Evolutionary conservation across 2,329 filamentous ascomycete genomes (phyloP).

Genomic region (Phialophora expanda): DNA sequence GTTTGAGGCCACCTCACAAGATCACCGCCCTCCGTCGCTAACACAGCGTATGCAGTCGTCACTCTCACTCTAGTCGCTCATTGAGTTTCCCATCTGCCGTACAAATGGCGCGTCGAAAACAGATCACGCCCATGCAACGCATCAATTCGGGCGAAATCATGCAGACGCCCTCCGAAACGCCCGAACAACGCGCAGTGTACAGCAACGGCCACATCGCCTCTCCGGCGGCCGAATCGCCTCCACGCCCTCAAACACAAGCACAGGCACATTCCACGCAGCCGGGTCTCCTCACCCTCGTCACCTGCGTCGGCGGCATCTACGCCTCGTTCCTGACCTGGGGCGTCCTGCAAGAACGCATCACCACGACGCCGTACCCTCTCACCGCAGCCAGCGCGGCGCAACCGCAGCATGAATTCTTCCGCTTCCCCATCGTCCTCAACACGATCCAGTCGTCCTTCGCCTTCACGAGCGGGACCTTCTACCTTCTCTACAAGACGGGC

Average conservation of each 20-base stretch:
- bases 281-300: slow-evolving; percentile 74
- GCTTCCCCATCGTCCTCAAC: slow-evolving; percentile 92
- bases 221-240: neutral
- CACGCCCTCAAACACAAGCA: neutral
- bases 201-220: slow-evolving; percentile 44
- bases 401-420: slow-evolving; percentile 72
- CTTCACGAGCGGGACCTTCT: slow-evolving; percentile 77
- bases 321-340: slow-evolving; percentile 96
- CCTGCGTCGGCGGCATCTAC: slow-evolving; percentile 95
- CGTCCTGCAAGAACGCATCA: slow-evolving; percentile 94
- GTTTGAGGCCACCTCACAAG: slow-evolving; percentile 1
- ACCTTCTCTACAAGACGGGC: slow-evolving; percentile 71
- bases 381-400: slow-evolving; percentile 51
- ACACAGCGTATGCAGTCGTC: neutral
- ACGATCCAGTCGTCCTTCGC: slow-evolving; percentile 93
- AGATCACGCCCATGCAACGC: slow-evolving; percentile 67
- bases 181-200: slow-evolving; percentile 41
- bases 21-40: neutral
- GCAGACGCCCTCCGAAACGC: slow-evolving; percentile 44
- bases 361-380: slow-evolving; percentile 76
- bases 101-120: slow-evolving; percentile 73
- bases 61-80: slow-evolving; percentile 22
- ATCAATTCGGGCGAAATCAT: slow-evolving; percentile 71
- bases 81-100: neutral
- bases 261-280: slow-evolving; percentile 41